Evolutionary conservation across 345 rosid species (phyloP).

Genomic region (Euphorbia lathyris): DNA sequence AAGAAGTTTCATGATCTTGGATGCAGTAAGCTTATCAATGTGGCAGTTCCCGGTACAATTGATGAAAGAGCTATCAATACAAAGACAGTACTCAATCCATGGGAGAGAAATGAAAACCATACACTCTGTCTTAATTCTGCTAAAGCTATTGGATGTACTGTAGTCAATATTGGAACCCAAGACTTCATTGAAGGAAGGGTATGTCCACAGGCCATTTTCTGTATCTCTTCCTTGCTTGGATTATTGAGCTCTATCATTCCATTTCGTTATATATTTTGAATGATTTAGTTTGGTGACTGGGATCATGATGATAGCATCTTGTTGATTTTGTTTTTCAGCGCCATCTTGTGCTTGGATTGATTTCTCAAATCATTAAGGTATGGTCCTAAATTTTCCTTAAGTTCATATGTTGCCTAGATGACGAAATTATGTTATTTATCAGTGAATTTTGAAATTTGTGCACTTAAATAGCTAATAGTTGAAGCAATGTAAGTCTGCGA

Average conservation of each 20-base stretch:
- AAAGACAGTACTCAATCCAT: slow-evolving; percentile 90
- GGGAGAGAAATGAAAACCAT: slow-evolving; percentile 98
- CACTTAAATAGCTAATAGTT: neutral
- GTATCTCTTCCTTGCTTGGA: neutral
- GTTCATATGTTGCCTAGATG: neutral
- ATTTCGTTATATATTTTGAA: neutral
- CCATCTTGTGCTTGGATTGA: slow-evolving; percentile 94
- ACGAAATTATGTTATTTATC: neutral
- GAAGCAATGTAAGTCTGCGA: neutral
- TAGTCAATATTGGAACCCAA: slow-evolving; percentile 92
- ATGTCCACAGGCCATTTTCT: slow-evolving; percentile 23
- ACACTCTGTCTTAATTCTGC: slow-evolving; percentile 96
- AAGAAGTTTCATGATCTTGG: slow-evolving; percentile 11
- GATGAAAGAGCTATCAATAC: slow-evolving; percentile 98
- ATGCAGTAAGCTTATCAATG: slow-evolving; percentile 92
- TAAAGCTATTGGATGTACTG: slow-evolving; percentile 97
- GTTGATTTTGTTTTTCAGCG: slow-evolving; percentile 56
- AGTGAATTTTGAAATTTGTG: neutral
- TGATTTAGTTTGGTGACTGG: neutral
- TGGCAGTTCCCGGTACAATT: slow-evolving; percentile 97
- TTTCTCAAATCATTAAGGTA: slow-evolving; percentile 96
- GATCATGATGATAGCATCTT: slow-evolving; percentile 11
- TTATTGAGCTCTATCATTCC: neutral
- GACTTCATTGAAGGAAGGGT: slow-evolving; percentile 99
- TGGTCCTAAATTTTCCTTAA: slow-evolving; percentile 9